These are phyloP conservation scores for Ophiocytium majus DNA, from an alignment of 352 stramenopile species.

Conservation along the genomic window DNA sequence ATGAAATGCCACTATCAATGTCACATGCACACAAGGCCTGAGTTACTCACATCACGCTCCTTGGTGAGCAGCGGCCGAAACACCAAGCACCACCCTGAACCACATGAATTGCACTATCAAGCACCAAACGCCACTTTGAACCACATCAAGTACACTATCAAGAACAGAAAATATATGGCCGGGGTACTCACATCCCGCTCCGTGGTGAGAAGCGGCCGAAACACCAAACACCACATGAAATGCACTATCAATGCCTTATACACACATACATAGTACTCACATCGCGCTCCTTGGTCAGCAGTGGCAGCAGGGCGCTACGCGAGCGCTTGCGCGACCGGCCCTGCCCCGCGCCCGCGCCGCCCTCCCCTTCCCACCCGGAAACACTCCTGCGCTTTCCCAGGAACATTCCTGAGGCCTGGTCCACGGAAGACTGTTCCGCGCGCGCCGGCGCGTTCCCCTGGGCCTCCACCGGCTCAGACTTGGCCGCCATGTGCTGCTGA, in stretches of 20 bases:
- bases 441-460: background rate
- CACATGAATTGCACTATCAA: too few species aligned
- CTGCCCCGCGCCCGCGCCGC: background rate
- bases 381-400: background rate
- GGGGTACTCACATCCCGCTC: too few species aligned
- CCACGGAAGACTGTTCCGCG: background rate
- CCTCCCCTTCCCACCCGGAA: background rate
- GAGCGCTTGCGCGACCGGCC: slow-evolving; percentile 28
- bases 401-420: background rate
- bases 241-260: background rate
- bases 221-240: too few species aligned
- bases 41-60: slow-evolving; percentile 15
- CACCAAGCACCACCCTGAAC: too few species aligned
- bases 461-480: background rate
- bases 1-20: background rate
- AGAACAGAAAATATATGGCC: too few species aligned
- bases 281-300: slow-evolving; percentile 40
- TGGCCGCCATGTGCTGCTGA: background rate
- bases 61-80: slow-evolving; percentile 37
- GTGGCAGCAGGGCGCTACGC: slow-evolving; percentile 21
- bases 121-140: too few species aligned
- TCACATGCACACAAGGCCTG: background rate
- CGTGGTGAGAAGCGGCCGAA: too few species aligned
- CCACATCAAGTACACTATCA: too few species aligned
- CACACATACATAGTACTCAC: slow-evolving; percentile 28